phyloP scores from a whole-genome alignment of 495 filamentous ascomycete species.

The Penicillium angulare region DNA sequence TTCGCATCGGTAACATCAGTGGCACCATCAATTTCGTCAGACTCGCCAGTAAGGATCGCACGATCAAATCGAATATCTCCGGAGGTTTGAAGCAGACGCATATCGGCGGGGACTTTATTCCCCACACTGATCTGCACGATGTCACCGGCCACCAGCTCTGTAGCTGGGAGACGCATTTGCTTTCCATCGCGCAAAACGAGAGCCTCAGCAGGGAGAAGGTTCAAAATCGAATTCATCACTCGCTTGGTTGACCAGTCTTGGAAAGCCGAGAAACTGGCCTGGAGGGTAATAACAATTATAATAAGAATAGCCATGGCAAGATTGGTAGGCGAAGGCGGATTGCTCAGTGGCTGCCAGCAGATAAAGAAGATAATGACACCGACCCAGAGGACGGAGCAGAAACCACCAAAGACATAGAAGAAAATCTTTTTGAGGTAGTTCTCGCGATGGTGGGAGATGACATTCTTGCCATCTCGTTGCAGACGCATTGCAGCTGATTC shows the following conservation, averaged over 20 bases:
- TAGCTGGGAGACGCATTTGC: constrained; percentile 46
- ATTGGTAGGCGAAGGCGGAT: constrained; percentile 65
- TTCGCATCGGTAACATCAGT: constrained; percentile 64
- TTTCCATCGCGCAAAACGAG: constrained; percentile 58
- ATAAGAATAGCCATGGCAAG: constrained; percentile 68
- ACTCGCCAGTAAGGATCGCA: constrained; percentile 69
- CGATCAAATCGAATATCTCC: constrained; percentile 71
- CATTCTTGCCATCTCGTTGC: constrained; percentile 59
- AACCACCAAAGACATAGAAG: constrained; percentile 71
- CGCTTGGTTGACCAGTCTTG: constrained; percentile 64
- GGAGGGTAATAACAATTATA: constrained; percentile 63
- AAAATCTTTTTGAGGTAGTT: constrained; percentile 55
- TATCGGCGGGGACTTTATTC: constrained; percentile 70
- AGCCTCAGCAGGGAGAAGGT: constrained; percentile 65
- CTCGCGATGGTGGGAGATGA: constrained; percentile 56
- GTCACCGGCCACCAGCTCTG: constrained; percentile 68
- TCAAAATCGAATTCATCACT: constrained; percentile 65
- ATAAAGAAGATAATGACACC: constrained; percentile 69
- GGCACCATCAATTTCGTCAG: constrained; percentile 57
- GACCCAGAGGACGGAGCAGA: constrained; percentile 67
- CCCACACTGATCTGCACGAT: constrained; percentile 63
- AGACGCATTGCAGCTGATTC: constrained; percentile 40
- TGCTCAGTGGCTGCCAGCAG: constrained; percentile 70
- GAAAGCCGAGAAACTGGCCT: constrained; percentile 68
- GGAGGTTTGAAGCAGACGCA: constrained; percentile 62